phyloP scores from a whole-genome alignment of 176 grass and related monocot genomes.

The barley (Hordeum vulgare) region DNA sequence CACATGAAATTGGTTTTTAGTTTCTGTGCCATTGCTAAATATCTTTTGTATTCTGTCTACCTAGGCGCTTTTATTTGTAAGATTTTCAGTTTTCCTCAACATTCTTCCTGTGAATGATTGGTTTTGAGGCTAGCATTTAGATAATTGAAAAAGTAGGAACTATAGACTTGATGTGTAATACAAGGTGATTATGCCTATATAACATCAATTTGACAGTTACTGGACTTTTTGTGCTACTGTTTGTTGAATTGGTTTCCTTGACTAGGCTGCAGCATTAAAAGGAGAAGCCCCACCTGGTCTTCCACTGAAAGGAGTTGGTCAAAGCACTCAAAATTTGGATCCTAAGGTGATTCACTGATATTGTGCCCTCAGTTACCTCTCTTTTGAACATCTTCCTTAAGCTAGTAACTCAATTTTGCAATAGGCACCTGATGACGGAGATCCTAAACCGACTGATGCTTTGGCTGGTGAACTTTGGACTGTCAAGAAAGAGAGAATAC shows the following conservation, averaged over 20 bases:
- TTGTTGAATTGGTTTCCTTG: constrained; percentile 29
- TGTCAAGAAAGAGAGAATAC: constrained; percentile 88
- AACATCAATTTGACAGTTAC: neutral
- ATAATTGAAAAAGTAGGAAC: neutral
- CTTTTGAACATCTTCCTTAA: neutral
- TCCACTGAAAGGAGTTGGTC: constrained; percentile 79
- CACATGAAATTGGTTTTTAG: neutral
- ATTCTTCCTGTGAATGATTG: neutral
- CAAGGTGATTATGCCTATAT: constrained; percentile 1
- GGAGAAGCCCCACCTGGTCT: constrained; percentile 81
- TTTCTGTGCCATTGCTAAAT: neutral
- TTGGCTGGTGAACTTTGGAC: constrained; percentile 97
- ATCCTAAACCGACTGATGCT: constrained; percentile 88
- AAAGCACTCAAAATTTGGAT: constrained; percentile 58
- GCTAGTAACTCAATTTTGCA: constrained; percentile 21
- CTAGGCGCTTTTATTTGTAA: neutral
- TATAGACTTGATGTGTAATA: neutral
- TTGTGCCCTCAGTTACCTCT: constrained; percentile 1
- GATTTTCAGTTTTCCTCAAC: neutral
- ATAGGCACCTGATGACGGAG: constrained; percentile 47
- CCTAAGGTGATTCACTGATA: constrained; percentile 39
- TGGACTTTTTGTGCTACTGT: neutral
- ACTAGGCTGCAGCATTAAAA: constrained; percentile 86
- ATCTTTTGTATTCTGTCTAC: neutral
- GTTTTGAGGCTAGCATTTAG: neutral